A percentile compares a stretch with the other conserved stretches of the same genome.
Conservation (phyloP, 768 basidiomycete species). For the Mycena epipterygia region DNA sequence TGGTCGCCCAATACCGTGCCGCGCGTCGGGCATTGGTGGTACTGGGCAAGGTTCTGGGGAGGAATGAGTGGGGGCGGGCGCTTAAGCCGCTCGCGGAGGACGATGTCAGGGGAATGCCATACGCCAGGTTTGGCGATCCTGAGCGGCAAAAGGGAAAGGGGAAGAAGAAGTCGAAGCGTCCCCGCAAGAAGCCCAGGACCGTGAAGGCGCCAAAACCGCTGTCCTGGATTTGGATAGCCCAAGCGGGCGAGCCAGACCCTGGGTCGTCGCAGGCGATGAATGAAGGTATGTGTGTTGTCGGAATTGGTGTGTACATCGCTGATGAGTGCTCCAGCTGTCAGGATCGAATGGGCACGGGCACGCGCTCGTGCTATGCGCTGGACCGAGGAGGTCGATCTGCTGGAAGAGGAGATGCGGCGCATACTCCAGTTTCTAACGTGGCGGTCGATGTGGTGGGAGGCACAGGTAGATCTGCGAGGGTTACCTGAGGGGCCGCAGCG, state of each 20-base stretch:
- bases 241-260: background rate
- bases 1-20: constrained; percentile 34
- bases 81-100: constrained; percentile 26
- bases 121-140: constrained; percentile 2
- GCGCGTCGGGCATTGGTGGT: constrained; percentile 35
- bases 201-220: background rate
- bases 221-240: constrained; percentile 25
- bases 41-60: constrained; percentile 6
- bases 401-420: constrained; percentile 45
- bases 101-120: constrained; percentile 38
- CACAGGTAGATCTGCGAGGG: background rate
- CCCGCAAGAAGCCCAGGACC: background rate
- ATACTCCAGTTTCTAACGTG: constrained; percentile 35
- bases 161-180: background rate
- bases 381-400: constrained; percentile 40
- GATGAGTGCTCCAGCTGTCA: constrained; percentile 4
- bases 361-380: constrained; percentile 37
- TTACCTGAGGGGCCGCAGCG: background rate
- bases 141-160: background rate
- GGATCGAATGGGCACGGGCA: constrained; percentile 42
- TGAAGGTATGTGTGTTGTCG: background rate
- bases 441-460: constrained; percentile 27
- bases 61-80: constrained; percentile 34
- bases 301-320: background rate
- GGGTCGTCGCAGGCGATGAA: background rate